Evolutionary conservation across 495 filamentous ascomycete genomes (phyloP), one percentile per base, ranked within the genome.

Genomic region (Trichoderma erinaceum): DNA sequence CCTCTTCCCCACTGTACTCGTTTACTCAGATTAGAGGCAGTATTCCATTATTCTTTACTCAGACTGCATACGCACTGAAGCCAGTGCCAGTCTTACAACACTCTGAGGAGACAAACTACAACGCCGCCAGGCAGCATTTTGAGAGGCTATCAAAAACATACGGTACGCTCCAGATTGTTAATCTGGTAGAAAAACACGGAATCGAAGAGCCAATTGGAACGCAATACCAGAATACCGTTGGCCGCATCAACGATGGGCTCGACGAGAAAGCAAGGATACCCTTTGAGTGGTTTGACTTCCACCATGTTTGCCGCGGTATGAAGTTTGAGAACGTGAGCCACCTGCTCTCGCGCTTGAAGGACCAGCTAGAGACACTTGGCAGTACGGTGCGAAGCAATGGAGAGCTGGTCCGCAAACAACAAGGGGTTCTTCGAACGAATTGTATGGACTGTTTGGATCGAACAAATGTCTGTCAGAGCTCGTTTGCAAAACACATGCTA

Each of bases 401-500:
- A 16, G 75, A 75, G 11, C 69, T 87, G 8, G 70, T 81, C 25
- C 69, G 73, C 10, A 82, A 74, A 52, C 94, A 97, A 73, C 81
- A 76, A 23, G 94, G 93, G 3, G 85, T 96, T 15, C 73, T 97
- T 16, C 81, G 94, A 66, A 97, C 92, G 3, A 97, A 98, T 74
- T 98, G 94, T 76, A 98, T 98, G 94, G 94, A 98, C 73, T 98
- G 94, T 71, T 84, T 98, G 16, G 93, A 97, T 72, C 87, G 93
- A 35, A 97, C 94, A 3, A 96, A 96, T 69, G 92, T 97, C 41
- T 92, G 93, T 25, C 94, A 97, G 77, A 92, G 90, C 71, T 93
- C 92, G 0, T 90, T 89, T 74, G 93, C 85, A 1, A 88, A 90
- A 70, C 82, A 86, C 77, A 88, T 88, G 41, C 82, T 98, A 25